A percentile compares a stretch with the other conserved stretches of the same genome.
These are phyloP conservation scores for Chrysanthemum seticuspe DNA, from an alignment of 129 eudicot genomes.

Conservation along the genomic window DNA sequence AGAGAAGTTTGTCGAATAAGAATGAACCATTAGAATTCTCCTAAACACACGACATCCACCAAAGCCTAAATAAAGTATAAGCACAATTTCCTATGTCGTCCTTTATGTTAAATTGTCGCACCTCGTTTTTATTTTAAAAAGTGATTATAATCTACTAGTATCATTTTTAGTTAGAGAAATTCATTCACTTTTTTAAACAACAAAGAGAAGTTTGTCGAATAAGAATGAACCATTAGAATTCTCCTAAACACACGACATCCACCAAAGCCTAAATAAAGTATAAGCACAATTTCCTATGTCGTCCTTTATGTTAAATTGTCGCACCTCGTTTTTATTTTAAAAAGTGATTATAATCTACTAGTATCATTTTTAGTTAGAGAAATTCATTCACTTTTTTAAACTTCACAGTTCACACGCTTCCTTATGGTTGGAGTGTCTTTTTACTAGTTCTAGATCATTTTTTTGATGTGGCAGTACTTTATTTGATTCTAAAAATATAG, in stretches of 20 bases:
- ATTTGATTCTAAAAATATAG: no score
- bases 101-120: not conserved
- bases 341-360: no score
- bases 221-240: not conserved
- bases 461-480: no score
- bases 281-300: not conserved
- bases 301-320: not conserved
- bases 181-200: not conserved
- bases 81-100: not conserved
- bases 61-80: not conserved
- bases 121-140: no score
- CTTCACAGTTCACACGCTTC: no score
- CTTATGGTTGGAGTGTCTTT: no score
- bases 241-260: not conserved
- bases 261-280: not conserved
- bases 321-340: no score
- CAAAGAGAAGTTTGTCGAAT: not conserved
- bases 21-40: conserved; percentile 3
- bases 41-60: not conserved
- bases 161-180: no score
- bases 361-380: no score
- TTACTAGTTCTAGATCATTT: no score
- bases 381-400: no score
- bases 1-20: not conserved
- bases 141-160: no score